Evolutionary conservation across 2,329 filamentous ascomycete species (phyloP), one percentile per base, ranked within the genome.

Genomic region (Colletotrichum sp.): DNA sequence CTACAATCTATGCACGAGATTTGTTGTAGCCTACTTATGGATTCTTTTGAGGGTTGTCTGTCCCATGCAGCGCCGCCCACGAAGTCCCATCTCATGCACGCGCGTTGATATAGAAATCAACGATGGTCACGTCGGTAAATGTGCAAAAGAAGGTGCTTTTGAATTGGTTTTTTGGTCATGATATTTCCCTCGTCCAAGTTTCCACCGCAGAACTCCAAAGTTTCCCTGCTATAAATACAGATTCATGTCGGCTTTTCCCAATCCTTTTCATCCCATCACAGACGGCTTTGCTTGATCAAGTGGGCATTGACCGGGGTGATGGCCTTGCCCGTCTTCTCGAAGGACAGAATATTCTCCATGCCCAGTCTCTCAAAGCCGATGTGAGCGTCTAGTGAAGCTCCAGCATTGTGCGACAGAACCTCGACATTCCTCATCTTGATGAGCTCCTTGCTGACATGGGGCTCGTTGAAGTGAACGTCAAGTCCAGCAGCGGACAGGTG

Each of bases 401-500:
- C 73, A 8, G 73, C 73, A 30, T 75, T 75, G 43, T 75, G 73
- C 15, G 73, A 75, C 18, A 75, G 70, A 10, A 75, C 64, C 58
- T 75, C 73, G 16, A 75, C 73, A 36, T 75, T 75, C 43, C 48
- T 64, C 73, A 75, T 75, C 57, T 65, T 68, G 21, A 75, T 65
- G 16, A 75, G 70, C 24, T 75, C 73, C 70, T 73, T 75, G 70
- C 65, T 75, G 8, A 77, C 75, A 4, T 75, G 75, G 4, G 93
- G 93, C 82, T 95, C 93, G 52, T 94, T 88, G 82, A 95, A 93
- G 79, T 91, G 95, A 26, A 95, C 93, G 79, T 95, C 93, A 1
- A 95, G 85, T 5, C 93, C 93, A 4, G 87, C 90, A 0, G 90
- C 92, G 67, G 88, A 89, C 8, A 95, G 91, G 74, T 92, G 89